Evolutionary conservation across 768 basidiomycete genomes (phyloP), one percentile per base, ranked within the genome.

Genomic region (Dictyophora rubrovolvata): DNA sequence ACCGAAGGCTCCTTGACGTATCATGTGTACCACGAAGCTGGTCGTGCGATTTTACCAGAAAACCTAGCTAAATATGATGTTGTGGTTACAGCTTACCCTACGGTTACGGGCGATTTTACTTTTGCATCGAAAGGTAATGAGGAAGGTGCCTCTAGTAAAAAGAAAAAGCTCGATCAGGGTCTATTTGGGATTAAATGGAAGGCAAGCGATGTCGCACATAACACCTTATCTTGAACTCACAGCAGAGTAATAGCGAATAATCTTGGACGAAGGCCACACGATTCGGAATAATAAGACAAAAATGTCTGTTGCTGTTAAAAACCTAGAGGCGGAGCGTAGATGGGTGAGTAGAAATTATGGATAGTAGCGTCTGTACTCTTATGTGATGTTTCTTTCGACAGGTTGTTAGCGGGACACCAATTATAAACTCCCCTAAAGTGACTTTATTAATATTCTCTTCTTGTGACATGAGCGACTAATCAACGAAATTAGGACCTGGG

Each of bases 261-360:
- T 95, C 20, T 74, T 94, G 5, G 93, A 96, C 63, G 93, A 96
- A 71, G 93, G 90, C 0, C 93, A 96, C 66, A 84, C 68, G 22
- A 86, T 96, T 62, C 83, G 91, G 54, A 96, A 95, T 68, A 81
- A 88, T 1, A 86, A 79, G 69, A 91, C 93, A 0, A 90, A 93
- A 73, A 89, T 88, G 80, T 78, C 89, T 9, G 75, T 77, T 64
- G 85, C 87, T 0, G 82, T 84, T 1, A 83, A 76, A 59, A 80
- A 69, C 17, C 72, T 92, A 21, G 70, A 71, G 17, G 86, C 85
- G 0, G 79, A 92, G 63, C 80, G 85, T 61, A 84, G 89, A 50
- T 92, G 89, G 89, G 57, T 59, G 50, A 35, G 57, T 20, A 12
- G n/a, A 6, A 11, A 16, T 11, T n/a, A 14, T 42, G n/a, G 12